Base-by-base conservation (phyloP, 371 early-diverging fungal species). In the Quaeritorhiza haematococci region DNA sequence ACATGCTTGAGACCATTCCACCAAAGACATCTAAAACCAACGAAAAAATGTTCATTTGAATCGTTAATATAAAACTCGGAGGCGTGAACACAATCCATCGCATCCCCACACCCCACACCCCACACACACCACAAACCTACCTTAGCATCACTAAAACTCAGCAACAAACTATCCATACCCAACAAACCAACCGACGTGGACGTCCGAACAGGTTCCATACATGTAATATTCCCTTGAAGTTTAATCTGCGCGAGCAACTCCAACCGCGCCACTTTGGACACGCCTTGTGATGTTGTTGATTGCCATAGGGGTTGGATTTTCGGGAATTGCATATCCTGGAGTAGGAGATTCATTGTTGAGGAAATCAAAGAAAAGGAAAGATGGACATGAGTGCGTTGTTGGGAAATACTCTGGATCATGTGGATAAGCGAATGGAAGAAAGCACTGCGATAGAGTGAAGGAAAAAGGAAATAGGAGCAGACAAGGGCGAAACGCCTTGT, bases 61-160 rank as follows among this genome's bases (percentile, higher is more conserved):
- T 21, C 24, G 10, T 47, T 47, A 13, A 15, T 47, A 13, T 15
- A 47, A 47, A 47, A 21, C n/a, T n/a, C n/a, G n/a, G n/a, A n/a
- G n/a, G n/a, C n/a, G n/a, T n/a, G n/a, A n/a, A n/a, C n/a, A n/a
- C 10, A 49, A 34, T 23, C 56, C 32, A 21, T 33, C 46, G 41
- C 3, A 26, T 15, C 30, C 1, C 28, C 17, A 4, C 32, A 27
- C 30, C 19, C 51, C 15, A 28, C 30, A 42, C 21, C 26, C 15
- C 29, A 59, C 1, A 1, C 8, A 28, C 62, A 38, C 38, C 10
- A 38, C 38, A 13, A n/a, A n/a, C 67, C 50, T 69, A 91, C 91
- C 83, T 97, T 97, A 43, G 98, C 98, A 68, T 95, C 95, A 51
- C 79, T 81, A 66, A 97, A 95, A 33, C 84, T 87, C 53, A 95